Percentiles rank a stretch among this genome's conserved stretches.
These are phyloP conservation scores for Cladorrhinum samala DNA, from an alignment of 495 filamentous ascomycete species.

Conservation along the genomic window DNA sequence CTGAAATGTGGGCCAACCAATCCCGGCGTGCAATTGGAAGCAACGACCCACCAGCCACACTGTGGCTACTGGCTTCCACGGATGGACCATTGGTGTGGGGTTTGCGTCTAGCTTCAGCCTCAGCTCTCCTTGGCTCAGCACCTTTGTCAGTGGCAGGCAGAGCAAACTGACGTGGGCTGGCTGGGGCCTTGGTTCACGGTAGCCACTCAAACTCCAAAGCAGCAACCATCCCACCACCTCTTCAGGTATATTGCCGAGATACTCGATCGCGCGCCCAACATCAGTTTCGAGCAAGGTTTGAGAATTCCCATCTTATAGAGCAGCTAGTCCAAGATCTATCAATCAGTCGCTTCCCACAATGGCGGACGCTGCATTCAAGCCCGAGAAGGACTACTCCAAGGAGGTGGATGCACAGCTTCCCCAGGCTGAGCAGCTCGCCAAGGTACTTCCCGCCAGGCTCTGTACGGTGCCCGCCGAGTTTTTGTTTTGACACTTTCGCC, in stretches of 20 bases:
- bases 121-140: not conserved
- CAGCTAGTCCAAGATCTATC: not conserved
- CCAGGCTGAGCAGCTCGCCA: slow-evolving; percentile 78
- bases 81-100: not conserved
- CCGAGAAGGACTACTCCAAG: slow-evolving; percentile 74
- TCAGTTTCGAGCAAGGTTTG: no score
- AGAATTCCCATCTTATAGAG: no score
- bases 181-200: not conserved
- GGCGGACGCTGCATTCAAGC: slow-evolving; percentile 48
- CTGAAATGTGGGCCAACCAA: not conserved
- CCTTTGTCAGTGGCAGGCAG: slow-evolving; percentile 12
- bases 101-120: slow-evolving; percentile 2
- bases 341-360: slow-evolving; percentile 25
- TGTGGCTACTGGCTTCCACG: no score
- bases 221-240: slow-evolving; percentile 1
- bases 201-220: no score
- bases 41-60: not conserved
- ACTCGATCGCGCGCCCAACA: no score
- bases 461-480: not conserved
- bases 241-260: no score
- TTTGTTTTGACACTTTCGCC: not conserved
- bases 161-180: slow-evolving; percentile 21
- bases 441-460: slow-evolving; percentile 52
- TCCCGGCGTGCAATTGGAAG: no score
- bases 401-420: slow-evolving; percentile 87